Conservation (phyloP, 345 rosid genomes). For the Barbarea vulgaris region DNA sequence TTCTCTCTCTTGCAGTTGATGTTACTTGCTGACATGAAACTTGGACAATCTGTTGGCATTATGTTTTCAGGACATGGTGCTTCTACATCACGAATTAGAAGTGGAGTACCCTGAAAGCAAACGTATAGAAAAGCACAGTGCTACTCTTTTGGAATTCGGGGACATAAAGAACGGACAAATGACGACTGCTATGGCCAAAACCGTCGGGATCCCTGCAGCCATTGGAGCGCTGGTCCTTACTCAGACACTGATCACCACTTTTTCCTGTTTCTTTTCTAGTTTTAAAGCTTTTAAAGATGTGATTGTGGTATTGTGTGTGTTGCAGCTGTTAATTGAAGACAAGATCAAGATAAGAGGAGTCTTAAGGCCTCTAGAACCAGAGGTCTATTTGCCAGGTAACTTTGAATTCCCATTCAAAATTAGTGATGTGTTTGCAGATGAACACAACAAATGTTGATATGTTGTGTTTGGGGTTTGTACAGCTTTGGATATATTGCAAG, state of each 20-base stretch:
- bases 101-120: constrained; percentile 69
- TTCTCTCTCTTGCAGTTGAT: constrained; percentile 3
- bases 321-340: constrained; percentile 75
- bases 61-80: constrained; percentile 84
- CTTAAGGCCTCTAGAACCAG: constrained; percentile 78
- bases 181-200: constrained; percentile 83
- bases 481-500: constrained; percentile 83
- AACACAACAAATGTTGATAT: not conserved
- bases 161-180: constrained; percentile 56
- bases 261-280: not conserved
- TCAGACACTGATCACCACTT: not conserved
- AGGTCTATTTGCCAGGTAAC: constrained; percentile 85
- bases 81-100: constrained; percentile 85
- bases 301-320: constrained; percentile 13
- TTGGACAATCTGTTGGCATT: not conserved
- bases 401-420: not conserved
- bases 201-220: constrained; percentile 91
- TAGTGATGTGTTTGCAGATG: not conserved
- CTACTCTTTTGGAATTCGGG: constrained; percentile 85
- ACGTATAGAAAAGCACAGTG: constrained; percentile 56
- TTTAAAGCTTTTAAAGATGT: not conserved
- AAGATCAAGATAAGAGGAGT: constrained; percentile 83
- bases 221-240: constrained; percentile 76
- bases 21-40: constrained; percentile 8
- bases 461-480: constrained; percentile 42